Conservation (phyloP, 257 asterid genomes). For the Nicotiana undulata region DNA sequence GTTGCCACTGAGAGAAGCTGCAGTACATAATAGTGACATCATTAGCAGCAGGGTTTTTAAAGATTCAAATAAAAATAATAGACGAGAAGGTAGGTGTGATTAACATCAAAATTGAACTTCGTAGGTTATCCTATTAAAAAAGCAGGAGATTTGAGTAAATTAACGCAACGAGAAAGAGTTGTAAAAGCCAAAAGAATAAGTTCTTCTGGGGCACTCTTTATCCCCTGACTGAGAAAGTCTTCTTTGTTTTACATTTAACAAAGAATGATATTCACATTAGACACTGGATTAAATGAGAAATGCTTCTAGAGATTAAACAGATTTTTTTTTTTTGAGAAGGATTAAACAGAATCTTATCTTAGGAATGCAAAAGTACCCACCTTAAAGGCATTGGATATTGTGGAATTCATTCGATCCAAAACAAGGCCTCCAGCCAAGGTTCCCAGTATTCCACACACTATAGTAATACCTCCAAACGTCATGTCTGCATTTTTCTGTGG, state of each 20-base stretch:
- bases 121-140: background rate
- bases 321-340: no score
- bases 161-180: background rate
- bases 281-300: background rate
- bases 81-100: background rate
- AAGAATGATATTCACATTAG: background rate
- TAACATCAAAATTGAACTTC: background rate
- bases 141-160: background rate
- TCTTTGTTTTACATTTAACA: background rate
- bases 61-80: background rate
- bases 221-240: background rate
- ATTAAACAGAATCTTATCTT: background rate
- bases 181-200: background rate
- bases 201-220: background rate
- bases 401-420: slow-evolving; percentile 68
- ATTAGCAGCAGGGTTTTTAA: slow-evolving; percentile 5
- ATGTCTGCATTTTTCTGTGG: slow-evolving; percentile 75
- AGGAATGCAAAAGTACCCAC: slow-evolving; percentile 21
- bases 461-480: slow-evolving; percentile 82
- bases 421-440: slow-evolving; percentile 81
- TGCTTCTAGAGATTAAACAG: background rate
- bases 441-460: slow-evolving; percentile 76
- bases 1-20: slow-evolving; percentile 80
- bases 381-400: slow-evolving; percentile 87
- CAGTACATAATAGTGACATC: slow-evolving; percentile 7